A percentile compares a stretch with the other conserved stretches of the same genome.
These are phyloP conservation scores for Aspergillus unguis DNA, from an alignment of 2,329 filamentous ascomycete genomes.

Conservation along the genomic window DNA sequence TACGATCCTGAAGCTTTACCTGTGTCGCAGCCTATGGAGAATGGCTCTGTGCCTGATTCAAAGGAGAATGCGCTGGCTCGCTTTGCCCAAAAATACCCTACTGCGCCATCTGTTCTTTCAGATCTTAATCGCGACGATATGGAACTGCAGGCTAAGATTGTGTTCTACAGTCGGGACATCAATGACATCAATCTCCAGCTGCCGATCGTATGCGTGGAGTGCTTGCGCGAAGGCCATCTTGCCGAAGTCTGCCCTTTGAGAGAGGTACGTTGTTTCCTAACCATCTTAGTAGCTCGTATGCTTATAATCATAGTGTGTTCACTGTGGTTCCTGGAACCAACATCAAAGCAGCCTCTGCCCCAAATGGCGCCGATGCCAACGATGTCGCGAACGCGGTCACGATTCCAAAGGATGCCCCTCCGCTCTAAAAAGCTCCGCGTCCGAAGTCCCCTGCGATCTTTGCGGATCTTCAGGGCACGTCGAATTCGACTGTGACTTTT, in stretches of 20 bases:
- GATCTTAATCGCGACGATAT: constrained; percentile 40
- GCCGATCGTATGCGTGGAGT: constrained; percentile 43
- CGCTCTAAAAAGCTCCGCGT: constrained; percentile 55
- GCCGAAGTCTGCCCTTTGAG: constrained; percentile 42
- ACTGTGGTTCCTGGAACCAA: constrained; percentile 42
- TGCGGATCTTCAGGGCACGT: constrained; percentile 57
- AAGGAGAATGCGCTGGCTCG: constrained; percentile 36
- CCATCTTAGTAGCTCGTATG: background rate
- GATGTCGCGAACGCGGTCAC: constrained; percentile 65
- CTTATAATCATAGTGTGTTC: constrained; percentile 33
- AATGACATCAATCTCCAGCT: constrained; percentile 40
- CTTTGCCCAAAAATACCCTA: constrained; percentile 35
- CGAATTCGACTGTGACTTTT: constrained; percentile 57
- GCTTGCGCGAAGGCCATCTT: constrained; percentile 43
- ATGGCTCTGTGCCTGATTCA: constrained; percentile 15
- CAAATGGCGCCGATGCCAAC: constrained; percentile 43
- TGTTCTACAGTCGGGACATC: constrained; percentile 39
- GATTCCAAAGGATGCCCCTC: constrained; percentile 50
- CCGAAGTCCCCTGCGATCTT: constrained; percentile 56
- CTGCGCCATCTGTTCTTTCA: constrained; percentile 31
- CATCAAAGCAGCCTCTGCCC: constrained; percentile 43
- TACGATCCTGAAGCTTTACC: constrained; percentile 24
- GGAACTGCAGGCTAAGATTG: constrained; percentile 38
- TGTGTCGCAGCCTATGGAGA: constrained; percentile 1
- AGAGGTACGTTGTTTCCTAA: constrained; percentile 31